Conservation (phyloP, 2,329 filamentous ascomycete genomes). For the Trichoderma koningii region DNA sequence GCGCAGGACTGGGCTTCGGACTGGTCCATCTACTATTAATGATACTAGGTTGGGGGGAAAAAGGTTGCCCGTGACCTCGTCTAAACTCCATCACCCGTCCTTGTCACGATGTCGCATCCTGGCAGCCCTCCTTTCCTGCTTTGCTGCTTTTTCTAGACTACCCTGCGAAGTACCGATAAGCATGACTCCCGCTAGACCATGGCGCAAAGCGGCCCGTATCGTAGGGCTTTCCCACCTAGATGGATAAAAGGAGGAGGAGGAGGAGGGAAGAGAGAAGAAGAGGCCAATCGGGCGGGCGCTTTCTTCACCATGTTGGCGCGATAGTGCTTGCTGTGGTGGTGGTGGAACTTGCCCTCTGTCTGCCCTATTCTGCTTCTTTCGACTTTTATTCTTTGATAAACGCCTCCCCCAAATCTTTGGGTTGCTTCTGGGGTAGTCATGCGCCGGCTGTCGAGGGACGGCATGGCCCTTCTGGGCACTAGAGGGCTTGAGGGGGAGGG, state of each 20-base stretch:
- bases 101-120: slow-evolving; percentile 29
- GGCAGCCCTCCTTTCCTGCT: background rate
- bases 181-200: background rate
- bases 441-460: slow-evolving; percentile 21
- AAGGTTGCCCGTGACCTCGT: slow-evolving; percentile 18
- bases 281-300: slow-evolving; percentile 8
- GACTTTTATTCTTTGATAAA: no score
- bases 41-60: background rate
- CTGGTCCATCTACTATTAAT: background rate
- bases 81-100: slow-evolving; percentile 21
- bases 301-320: slow-evolving; percentile 4
- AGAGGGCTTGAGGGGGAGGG: background rate
- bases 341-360: background rate
- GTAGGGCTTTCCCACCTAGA: background rate
- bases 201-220: slow-evolving; percentile 24
- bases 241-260: no score
- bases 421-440: slow-evolving; percentile 22
- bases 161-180: slow-evolving; percentile 6
- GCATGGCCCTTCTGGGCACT: slow-evolving; percentile 18
- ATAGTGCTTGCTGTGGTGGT: background rate
- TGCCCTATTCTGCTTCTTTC: background rate
- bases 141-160: background rate
- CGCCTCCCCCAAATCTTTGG: no score
- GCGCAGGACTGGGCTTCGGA: background rate
- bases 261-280: background rate